Conservation (phyloP, 805 yeast species). For the Starmerella apis region DNA sequence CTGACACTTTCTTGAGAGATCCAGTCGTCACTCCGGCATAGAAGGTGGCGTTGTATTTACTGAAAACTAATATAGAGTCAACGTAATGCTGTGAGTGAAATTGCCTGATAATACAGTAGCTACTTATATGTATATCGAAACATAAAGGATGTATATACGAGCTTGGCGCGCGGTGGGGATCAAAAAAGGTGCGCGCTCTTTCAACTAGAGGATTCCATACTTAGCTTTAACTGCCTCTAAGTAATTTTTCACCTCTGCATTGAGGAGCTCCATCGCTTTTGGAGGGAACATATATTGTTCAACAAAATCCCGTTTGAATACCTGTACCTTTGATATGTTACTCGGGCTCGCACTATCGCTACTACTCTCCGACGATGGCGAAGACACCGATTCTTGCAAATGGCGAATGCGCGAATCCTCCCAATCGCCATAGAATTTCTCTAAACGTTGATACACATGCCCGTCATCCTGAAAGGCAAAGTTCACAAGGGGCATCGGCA, state of each 20-base stretch:
- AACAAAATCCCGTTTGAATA: conserved; percentile 13
- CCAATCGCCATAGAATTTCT: conserved; percentile 23
- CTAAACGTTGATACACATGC: conserved; percentile 15
- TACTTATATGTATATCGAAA: too few species aligned
- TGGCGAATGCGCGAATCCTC: conserved; percentile 13
- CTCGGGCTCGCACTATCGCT: background rate
- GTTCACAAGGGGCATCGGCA: conserved; percentile 17
- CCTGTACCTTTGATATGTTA: conserved; percentile 4
- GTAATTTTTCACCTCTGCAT: conserved; percentile 11
- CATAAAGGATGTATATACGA: too few species aligned
- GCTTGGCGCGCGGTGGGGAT: too few species aligned
- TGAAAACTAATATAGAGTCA: too few species aligned
- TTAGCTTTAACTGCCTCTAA: background rate
- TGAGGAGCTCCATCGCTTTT: conserved; percentile 12
- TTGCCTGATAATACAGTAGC: too few species aligned
- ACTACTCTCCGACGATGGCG: background rate
- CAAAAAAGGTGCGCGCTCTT: too few species aligned
- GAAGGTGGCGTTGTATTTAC: too few species aligned
- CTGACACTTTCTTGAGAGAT: too few species aligned
- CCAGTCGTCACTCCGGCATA: too few species aligned
- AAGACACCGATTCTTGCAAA: background rate
- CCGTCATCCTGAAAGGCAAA: conserved; percentile 25
- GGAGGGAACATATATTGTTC: conserved; percentile 7
- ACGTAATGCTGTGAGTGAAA: too few species aligned
- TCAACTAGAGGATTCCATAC: background rate